Evolutionary conservation across 805 yeast genomes (phyloP).

Genomic region (Suhomyces tanzawaensis): DNA sequence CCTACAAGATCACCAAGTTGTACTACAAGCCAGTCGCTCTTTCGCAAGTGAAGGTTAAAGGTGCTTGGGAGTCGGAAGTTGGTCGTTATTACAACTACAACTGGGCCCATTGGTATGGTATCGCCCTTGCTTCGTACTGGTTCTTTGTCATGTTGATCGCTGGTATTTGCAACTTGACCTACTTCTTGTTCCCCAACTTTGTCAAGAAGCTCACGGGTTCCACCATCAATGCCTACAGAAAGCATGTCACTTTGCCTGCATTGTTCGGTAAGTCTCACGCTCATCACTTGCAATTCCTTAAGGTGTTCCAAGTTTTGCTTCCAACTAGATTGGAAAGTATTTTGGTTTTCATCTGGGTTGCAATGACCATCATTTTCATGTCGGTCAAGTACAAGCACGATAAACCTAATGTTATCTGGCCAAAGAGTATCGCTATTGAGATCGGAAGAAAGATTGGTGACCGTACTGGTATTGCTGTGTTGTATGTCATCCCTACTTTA

Average conservation of each 20-base stretch:
- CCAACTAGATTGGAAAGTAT: conserved; percentile 56
- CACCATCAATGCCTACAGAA: conserved; percentile 20
- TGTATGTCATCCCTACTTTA: conserved; percentile 55
- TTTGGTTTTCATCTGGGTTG: conserved; percentile 38
- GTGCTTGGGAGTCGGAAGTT: conserved; percentile 25
- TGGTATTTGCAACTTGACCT: conserved; percentile 29
- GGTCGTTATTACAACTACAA: conserved; percentile 33
- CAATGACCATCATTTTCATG: conserved; percentile 29
- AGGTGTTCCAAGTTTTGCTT: conserved; percentile 23
- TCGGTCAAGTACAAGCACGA: conserved; percentile 26
- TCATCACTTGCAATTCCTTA: conserved; percentile 11
- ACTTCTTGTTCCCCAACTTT: conserved; percentile 21
- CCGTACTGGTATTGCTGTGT: conserved; percentile 50
- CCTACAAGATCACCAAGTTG: conserved; percentile 26
- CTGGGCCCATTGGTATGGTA: conserved; percentile 39
- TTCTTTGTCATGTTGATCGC: conserved; percentile 28
- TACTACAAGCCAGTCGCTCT: conserved; percentile 38
- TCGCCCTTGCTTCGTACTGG: conserved; percentile 30
- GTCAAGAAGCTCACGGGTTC: conserved; percentile 26
- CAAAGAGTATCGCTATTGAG: conserved; percentile 20
- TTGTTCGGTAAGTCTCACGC: conserved; percentile 25
- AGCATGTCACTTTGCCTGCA: conserved; percentile 34
- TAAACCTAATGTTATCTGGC: conserved; percentile 24
- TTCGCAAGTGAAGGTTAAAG: conserved; percentile 19
- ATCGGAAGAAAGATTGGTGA: conserved; percentile 48